phyloP scores from a whole-genome alignment of 306 rosid genomes.

The Corylus avellana region DNA sequence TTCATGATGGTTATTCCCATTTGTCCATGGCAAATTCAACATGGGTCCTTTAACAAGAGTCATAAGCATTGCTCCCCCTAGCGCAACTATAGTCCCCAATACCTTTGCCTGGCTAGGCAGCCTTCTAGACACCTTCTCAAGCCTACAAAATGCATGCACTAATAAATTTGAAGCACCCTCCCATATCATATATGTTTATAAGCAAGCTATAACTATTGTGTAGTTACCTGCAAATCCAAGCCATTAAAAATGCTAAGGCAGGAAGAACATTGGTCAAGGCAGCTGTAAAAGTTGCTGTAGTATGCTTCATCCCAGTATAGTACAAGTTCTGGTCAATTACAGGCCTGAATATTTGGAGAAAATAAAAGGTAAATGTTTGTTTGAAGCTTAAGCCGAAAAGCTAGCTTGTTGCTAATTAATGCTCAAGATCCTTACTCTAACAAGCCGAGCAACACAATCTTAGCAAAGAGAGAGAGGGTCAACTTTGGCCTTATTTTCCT shows the following conservation, averaged over 20 bases:
- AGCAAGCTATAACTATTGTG: background rate
- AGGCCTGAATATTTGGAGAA: slow-evolving; percentile 35
- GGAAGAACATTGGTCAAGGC: slow-evolving; percentile 62
- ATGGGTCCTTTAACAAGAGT: slow-evolving; percentile 42
- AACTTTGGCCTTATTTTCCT: slow-evolving; percentile 56
- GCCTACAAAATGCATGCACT: slow-evolving; percentile 22
- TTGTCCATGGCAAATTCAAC: slow-evolving; percentile 44
- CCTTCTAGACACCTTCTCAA: slow-evolving; percentile 47
- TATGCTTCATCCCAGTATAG: slow-evolving; percentile 51
- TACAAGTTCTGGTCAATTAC: slow-evolving; percentile 60
- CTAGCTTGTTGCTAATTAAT: background rate
- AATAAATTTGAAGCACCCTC: background rate
- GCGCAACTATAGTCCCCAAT: slow-evolving; percentile 40
- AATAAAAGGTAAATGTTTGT: background rate
- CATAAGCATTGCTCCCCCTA: slow-evolving; percentile 58
- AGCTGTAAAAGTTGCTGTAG: slow-evolving; percentile 54
- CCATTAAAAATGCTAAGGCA: slow-evolving; percentile 57
- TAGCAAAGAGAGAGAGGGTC: slow-evolving; percentile 38
- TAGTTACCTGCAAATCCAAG: slow-evolving; percentile 44
- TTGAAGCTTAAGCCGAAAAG: background rate
- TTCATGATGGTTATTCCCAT: slow-evolving; percentile 10
- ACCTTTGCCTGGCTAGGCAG: slow-evolving; percentile 43
- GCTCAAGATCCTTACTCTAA: slow-evolving; percentile 34
- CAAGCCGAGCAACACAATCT: slow-evolving; percentile 40
- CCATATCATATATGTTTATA: background rate